phyloP scores from a whole-genome alignment of 352 stramenopile genomes.

The Phytophthora chlamydospora region DNA sequence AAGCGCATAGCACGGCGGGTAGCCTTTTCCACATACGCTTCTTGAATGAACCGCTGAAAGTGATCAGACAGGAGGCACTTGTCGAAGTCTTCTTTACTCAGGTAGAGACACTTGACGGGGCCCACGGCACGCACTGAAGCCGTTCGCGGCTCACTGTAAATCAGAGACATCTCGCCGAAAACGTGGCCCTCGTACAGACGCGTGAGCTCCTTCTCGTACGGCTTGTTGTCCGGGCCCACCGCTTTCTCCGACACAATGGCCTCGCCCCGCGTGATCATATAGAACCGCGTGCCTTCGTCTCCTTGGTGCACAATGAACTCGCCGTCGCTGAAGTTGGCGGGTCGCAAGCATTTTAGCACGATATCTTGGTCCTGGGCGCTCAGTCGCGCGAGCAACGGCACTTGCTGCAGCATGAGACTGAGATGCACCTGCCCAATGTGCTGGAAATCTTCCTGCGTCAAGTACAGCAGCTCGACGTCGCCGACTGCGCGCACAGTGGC shows the following conservation, averaged over 20 bases:
- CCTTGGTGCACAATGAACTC: slow-evolving; percentile 92
- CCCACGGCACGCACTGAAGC: slow-evolving; percentile 80
- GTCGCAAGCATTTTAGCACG: slow-evolving; percentile 80
- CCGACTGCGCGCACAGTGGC: slow-evolving; percentile 79
- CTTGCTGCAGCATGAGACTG: slow-evolving; percentile 89
- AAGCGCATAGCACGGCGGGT: slow-evolving; percentile 83
- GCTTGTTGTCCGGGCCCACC: slow-evolving; percentile 40
- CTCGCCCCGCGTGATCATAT: slow-evolving; percentile 90
- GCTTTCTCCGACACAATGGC: slow-evolving; percentile 83
- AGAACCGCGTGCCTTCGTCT: slow-evolving; percentile 88
- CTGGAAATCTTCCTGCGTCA: slow-evolving; percentile 90
- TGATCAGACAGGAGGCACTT: slow-evolving; percentile 83
- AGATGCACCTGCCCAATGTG: slow-evolving; percentile 87
- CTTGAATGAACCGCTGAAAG: slow-evolving; percentile 88
- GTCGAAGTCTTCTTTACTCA: slow-evolving; percentile 90
- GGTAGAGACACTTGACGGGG: slow-evolving; percentile 85
- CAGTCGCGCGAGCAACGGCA: slow-evolving; percentile 75
- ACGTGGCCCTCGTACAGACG: slow-evolving; percentile 88
- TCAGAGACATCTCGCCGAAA: slow-evolving; percentile 90
- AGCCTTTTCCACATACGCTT: slow-evolving; percentile 87
- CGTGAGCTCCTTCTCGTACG: slow-evolving; percentile 80
- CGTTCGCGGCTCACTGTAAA: slow-evolving; percentile 88
- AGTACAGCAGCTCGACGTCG: slow-evolving; percentile 83
- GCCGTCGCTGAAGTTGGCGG: slow-evolving; percentile 83
- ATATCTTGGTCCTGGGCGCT: slow-evolving; percentile 81